Conservation (phyloP, 1,284 basidiomycete genomes). For the Sporisorium reilianum region DNA sequence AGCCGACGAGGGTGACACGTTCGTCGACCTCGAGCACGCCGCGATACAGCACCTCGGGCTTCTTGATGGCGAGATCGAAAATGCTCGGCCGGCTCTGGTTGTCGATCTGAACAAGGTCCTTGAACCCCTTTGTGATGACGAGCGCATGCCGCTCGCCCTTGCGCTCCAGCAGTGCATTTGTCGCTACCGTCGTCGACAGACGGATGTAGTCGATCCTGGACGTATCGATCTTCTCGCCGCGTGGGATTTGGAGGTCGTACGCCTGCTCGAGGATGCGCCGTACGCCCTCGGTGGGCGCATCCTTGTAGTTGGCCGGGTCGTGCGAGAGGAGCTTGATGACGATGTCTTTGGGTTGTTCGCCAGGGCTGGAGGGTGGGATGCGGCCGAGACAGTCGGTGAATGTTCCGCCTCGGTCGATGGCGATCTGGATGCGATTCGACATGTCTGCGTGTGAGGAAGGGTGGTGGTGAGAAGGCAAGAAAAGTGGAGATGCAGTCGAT, state of each 20-base stretch:
- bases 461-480: neutral
- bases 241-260: constrained; percentile 77
- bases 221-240: constrained; percentile 79
- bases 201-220: constrained; percentile 92
- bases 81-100: constrained; percentile 90
- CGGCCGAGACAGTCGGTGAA: constrained; percentile 66
- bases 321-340: constrained; percentile 71
- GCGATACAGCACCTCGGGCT: constrained; percentile 82
- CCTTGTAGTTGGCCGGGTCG: constrained; percentile 81
- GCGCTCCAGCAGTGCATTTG: constrained; percentile 93
- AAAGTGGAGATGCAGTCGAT: constrained; percentile 1
- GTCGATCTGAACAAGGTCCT: constrained; percentile 88
- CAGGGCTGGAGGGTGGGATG: constrained; percentile 32
- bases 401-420: constrained; percentile 68
- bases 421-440: constrained; percentile 56
- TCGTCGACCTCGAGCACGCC: constrained; percentile 89
- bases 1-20: constrained; percentile 91
- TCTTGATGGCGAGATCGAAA: constrained; percentile 71
- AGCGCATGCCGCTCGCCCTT: constrained; percentile 92
- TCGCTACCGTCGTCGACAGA: constrained; percentile 93
- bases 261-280: constrained; percentile 86
- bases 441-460: constrained; percentile 8
- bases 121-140: constrained; percentile 91
- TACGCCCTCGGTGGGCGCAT: constrained; percentile 95
- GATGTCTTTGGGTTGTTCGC: constrained; percentile 58